Percentiles rank a stretch among this genome's conserved stretches.
These are phyloP conservation scores for Elsinoe necatrix DNA, from an alignment of 2,329 filamentous ascomycete species.

Conservation along the genomic window DNA sequence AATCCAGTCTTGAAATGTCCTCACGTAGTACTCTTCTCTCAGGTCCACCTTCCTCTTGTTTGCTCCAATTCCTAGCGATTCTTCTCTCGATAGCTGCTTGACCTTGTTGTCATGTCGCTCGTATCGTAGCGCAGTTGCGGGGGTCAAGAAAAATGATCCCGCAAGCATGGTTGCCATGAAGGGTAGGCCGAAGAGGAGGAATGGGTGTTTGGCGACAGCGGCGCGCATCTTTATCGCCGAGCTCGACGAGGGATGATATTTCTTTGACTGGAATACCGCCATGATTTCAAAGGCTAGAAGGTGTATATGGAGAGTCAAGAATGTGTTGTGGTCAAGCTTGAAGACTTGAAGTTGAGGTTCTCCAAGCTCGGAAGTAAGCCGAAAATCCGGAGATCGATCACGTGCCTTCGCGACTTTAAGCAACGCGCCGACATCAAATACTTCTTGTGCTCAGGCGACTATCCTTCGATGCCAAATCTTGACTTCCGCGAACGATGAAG, in stretches of 20 bases:
- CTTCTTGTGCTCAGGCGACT: not conserved
- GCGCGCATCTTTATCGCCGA: conserved; percentile 70
- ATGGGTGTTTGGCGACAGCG: conserved; percentile 68
- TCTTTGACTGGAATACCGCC: conserved; percentile 30
- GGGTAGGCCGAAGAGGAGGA: conserved; percentile 85
- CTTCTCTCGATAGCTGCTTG: conserved; percentile 72
- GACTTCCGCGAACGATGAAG: not conserved
- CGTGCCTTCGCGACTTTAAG: conserved; percentile 15
- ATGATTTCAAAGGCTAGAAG: conserved; percentile 21
- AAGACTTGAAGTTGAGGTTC: not conserved
- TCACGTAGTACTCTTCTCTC: conserved; percentile 78
- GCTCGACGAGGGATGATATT: conserved; percentile 57
- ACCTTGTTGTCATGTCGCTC: conserved; percentile 89
- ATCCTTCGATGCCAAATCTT: not conserved
- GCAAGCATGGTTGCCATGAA: conserved; percentile 85
- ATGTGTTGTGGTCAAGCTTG: not conserved
- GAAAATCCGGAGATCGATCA: conserved; percentile 15
- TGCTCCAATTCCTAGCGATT: conserved; percentile 74
- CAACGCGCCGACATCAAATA: not conserved
- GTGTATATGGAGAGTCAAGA: too few relatives aligned
- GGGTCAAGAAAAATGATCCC: conserved; percentile 88
- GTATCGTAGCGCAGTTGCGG: conserved; percentile 86
- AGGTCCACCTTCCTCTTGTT: conserved; percentile 64
- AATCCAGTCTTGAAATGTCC: conserved; percentile 38
- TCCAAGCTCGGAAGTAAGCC: not conserved